Conservation (phyloP, 1,284 basidiomycete species). For the Tilletia caries region DNA sequence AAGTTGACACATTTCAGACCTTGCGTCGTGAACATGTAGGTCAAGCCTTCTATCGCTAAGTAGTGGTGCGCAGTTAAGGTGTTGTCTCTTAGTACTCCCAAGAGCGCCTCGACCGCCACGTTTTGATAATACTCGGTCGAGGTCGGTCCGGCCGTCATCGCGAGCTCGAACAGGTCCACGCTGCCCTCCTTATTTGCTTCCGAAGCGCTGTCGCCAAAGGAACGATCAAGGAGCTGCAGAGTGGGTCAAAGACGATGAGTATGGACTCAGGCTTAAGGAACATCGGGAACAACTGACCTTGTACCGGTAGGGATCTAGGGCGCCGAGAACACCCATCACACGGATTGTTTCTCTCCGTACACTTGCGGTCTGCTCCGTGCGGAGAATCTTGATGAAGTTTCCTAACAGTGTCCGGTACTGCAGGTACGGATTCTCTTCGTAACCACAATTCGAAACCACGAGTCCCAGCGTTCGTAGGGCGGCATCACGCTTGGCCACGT, state of each 20-base stretch:
- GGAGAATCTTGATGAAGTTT: constrained; percentile 78
- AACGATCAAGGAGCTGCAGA: constrained; percentile 68
- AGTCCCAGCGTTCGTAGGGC: constrained; percentile 91
- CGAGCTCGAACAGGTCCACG: constrained; percentile 62
- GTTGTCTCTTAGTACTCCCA: constrained; percentile 74
- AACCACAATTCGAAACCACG: constrained; percentile 93
- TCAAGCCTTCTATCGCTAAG: constrained; percentile 89
- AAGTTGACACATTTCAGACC: constrained; percentile 94
- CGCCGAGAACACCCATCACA: constrained; percentile 92
- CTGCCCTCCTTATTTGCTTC: constrained; percentile 57
- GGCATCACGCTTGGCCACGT: constrained; percentile 67
- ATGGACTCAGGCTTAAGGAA: too few relatives aligned
- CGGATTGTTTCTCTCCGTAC: constrained; percentile 78
- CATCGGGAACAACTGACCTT: constrained; percentile 48
- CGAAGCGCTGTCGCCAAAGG: constrained; percentile 64
- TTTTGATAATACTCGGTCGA: constrained; percentile 95
- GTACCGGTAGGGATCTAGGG: constrained; percentile 93
- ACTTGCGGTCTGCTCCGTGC: constrained; percentile 71
- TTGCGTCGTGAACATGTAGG: constrained; percentile 99
- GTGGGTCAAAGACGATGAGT: background rate
- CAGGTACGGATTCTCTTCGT: constrained; percentile 84
- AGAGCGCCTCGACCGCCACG: constrained; percentile 84
- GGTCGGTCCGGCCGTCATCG: constrained; percentile 56
- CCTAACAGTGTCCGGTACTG: constrained; percentile 88
- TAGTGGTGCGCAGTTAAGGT: constrained; percentile 63